Evolutionary conservation across 2,329 filamentous ascomycete species (phyloP), one percentile per base, ranked within the genome.

Genomic region (Aspergillus phoenicis): DNA sequence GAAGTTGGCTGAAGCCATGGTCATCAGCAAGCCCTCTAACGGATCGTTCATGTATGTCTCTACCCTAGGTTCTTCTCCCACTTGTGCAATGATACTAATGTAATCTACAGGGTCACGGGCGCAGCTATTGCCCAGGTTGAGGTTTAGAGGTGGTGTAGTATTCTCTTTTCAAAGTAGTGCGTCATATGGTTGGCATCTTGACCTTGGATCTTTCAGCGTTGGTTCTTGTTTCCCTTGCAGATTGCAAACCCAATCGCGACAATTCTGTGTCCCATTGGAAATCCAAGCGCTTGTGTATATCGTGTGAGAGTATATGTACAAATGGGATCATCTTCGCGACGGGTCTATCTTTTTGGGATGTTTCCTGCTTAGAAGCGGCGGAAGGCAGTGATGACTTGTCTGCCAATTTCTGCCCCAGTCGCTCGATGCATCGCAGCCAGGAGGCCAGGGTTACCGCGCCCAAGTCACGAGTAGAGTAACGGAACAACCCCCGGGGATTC

Each of bases 21-120:
- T 98, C 28, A 92, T 96, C 52, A 96, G 91, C 72, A 89, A 91
- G 76, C 95, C 95, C 0, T 79, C 77, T 5, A 79, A 78, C 61
- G 77, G 77, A 15, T 77, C 77, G 2, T 79, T 79, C 63, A 61
- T 79, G 77, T 79, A 77, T 61, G 75, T 71, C 48, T n/a, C 13
- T 20, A 8, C 39, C 59, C 28, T 20, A 38, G 22, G 57, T 5
- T 15, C 17, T 28, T 4, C 57, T 54, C 30, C 28, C 17, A 13
- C 13, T 15, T 33, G 13, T 41, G n/a, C 20, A 41, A 13, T 10
- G 13, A 45, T 55, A 36, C 64, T 70, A 65, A 72, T 45, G 38
- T 38, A 33, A 13, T 13, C 57, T 4, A 62, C 62, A 78, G 76
- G 67, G 67, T 78, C 64, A 70, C 70, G 49, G 76, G 76, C 30